Evolutionary conservation across 371 early-diverging fungal species (phyloP), one percentile per base, ranked within the genome.

Genomic region (Apophysomyces variabilis): DNA sequence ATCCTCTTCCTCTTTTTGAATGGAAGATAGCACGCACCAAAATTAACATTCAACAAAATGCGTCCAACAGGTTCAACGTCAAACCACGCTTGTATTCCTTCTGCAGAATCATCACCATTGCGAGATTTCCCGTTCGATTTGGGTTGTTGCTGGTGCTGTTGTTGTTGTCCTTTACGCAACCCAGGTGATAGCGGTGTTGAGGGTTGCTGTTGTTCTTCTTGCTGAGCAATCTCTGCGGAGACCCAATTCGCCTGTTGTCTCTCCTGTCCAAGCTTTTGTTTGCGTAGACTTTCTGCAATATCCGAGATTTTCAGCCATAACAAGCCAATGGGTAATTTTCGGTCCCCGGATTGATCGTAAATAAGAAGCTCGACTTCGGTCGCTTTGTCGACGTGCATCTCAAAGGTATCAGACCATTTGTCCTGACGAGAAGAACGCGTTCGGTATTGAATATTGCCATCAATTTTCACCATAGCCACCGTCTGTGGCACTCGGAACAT

Each of bases 11-110:
- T 26, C 32, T 1, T 50, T 56, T 57, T 37, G 12, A 38, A 46
- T 39, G 37, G 35, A 21, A 56, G 4, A 57, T 12, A 13, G 8
- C 9, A 46, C 68, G 77, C 87, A 86, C 86, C 85, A 83, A 94
- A 95, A 77, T 92, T 90, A 57, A 95, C 75, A 75, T 90, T 87
- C 56, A 96, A 76, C 54, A 83, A 79, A 47, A 97, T 73, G 76
- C 94, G 92, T 57, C 98, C 98, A 50, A 88, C 88, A 36, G 97
- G 96, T 71, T 96, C 97, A 66, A 97, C 87, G 65, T 97, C 96
- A 73, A 95, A 92, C 89, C 93, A 93, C 41, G 87, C 88, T 65
- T 92, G 87, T 56, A 93, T 87, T 47, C 94, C 93, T 7, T 85
- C 89, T 11, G 12, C 58, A 26, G 58, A 66, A 7, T 62, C 50